These are phyloP conservation scores for Diaporthe eres DNA, from an alignment of 2,329 filamentous ascomycete genomes.

Conservation along the genomic window DNA sequence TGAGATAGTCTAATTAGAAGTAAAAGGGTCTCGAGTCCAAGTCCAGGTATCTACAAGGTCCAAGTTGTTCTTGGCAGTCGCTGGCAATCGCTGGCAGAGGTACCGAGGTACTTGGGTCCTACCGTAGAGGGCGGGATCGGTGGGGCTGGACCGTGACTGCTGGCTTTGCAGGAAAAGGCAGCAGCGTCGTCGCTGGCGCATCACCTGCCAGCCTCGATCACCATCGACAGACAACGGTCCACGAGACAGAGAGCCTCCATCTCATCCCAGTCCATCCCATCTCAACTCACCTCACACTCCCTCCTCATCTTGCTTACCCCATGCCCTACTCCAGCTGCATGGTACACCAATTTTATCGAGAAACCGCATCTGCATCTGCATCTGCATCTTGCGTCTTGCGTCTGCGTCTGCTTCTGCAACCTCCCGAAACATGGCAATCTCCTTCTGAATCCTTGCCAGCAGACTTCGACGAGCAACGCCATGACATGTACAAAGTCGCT, in stretches of 20 bases:
- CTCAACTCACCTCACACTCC: not conserved
- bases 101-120: slow-evolving; percentile 10
- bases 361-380: slow-evolving; percentile 22
- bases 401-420: slow-evolving; percentile 5
- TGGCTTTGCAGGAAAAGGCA: not conserved
- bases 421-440: slow-evolving; percentile 41
- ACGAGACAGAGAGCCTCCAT: not conserved
- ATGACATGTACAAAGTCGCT: slow-evolving; percentile 17
- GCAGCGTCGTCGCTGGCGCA: not conserved
- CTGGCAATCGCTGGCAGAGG: not conserved
- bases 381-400: slow-evolving; percentile 3
- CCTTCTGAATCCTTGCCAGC: slow-evolving; percentile 32
- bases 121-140: not conserved
- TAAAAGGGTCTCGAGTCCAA: not conserved
- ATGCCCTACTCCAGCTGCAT: slow-evolving; percentile 9
- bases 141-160: not conserved
- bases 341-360: slow-evolving; percentile 20
- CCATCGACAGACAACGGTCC: not conserved
- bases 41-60: not conserved
- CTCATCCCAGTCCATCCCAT: not conserved
- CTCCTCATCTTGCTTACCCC: not conserved
- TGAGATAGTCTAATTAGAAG: not conserved
- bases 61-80: not conserved
- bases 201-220: not conserved
- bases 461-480: slow-evolving; percentile 1